Evolutionary conservation across 257 asterid genomes (phyloP).

Genomic region (Prunella vulgaris): DNA sequence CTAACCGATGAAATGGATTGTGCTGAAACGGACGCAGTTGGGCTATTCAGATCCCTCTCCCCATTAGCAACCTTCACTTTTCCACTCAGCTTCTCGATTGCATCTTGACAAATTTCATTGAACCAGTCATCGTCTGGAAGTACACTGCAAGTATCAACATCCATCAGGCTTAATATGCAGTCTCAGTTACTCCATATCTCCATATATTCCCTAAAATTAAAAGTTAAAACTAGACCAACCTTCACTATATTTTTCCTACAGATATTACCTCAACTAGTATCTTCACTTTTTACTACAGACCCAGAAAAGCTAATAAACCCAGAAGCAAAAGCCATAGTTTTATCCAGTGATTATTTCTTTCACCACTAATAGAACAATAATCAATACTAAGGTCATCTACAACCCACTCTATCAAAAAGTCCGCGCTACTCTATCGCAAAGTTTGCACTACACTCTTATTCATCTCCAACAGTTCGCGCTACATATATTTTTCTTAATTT

Average conservation of each 20-base stretch:
- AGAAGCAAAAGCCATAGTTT: not conserved
- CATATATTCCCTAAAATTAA: not conserved
- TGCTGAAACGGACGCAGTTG: constrained; percentile 97
- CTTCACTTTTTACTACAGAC: not conserved
- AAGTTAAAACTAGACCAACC: not conserved
- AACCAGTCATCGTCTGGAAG: constrained; percentile 98
- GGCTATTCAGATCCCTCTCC: constrained; percentile 87
- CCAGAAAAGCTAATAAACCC: not conserved
- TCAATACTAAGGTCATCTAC: not conserved
- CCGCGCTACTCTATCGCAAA: too few species aligned
- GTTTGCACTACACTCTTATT: too few species aligned
- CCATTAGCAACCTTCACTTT: constrained; percentile 73
- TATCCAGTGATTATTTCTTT: not conserved
- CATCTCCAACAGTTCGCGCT: too few species aligned
- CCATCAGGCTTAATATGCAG: constrained; percentile 3
- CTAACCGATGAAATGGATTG: constrained; percentile 85
- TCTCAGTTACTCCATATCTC: not conserved
- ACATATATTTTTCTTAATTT: too few species aligned
- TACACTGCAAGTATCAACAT: constrained; percentile 45
- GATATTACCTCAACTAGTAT: not conserved
- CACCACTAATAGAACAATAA: not conserved
- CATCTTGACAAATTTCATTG: constrained; percentile 77
- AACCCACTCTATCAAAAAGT: too few species aligned
- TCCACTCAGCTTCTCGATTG: constrained; percentile 88
- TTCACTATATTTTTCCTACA: not conserved